These are phyloP conservation scores for Iris macrosiphon DNA, from an alignment of 106 monocot genomes.

Conservation along the genomic window DNA sequence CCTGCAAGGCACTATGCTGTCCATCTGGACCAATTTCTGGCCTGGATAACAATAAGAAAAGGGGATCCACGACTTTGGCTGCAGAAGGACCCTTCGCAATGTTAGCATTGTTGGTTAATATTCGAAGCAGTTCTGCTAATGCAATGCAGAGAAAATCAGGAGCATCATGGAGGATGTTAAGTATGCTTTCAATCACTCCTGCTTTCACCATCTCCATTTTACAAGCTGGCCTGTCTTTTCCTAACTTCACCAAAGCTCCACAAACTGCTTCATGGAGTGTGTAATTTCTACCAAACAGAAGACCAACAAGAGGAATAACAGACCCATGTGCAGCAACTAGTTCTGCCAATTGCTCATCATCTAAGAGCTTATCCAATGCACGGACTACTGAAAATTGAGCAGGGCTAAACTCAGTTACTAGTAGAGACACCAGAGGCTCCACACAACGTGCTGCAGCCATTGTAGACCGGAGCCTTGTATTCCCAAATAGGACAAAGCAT, in stretches of 20 bases:
- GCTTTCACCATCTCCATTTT: constrained; percentile 97
- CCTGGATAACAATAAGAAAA: constrained; percentile 61
- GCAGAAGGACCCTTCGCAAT: constrained; percentile 87
- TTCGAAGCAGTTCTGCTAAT: constrained; percentile 84
- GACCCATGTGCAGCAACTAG: constrained; percentile 80
- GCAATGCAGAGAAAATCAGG: constrained; percentile 87
- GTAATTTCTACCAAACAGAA: constrained; percentile 68
- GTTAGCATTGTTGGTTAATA: constrained; percentile 95
- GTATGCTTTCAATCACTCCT: constrained; percentile 83
- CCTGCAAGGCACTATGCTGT: constrained; percentile 72
- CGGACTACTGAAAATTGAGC: constrained; percentile 82
- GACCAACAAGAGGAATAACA: constrained; percentile 78
- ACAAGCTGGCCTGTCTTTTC: constrained; percentile 82
- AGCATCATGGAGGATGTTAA: constrained; percentile 73
- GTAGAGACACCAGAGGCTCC: constrained; percentile 77
- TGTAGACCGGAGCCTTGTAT: constrained; percentile 78
- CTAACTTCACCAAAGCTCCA: constrained; percentile 85
- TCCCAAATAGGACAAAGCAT: constrained; percentile 87
- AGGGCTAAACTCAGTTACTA: constrained; percentile 48
- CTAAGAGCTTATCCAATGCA: constrained; percentile 85
- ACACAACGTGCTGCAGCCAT: constrained; percentile 86
- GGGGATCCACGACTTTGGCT: constrained; percentile 74
- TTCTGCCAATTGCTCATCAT: constrained; percentile 91
- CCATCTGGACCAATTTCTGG: constrained; percentile 86
- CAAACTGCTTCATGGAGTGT: constrained; percentile 78